Conservation (phyloP, 2,329 filamentous ascomycete genomes). For the Ophiostoma triangulosporum region DNA sequence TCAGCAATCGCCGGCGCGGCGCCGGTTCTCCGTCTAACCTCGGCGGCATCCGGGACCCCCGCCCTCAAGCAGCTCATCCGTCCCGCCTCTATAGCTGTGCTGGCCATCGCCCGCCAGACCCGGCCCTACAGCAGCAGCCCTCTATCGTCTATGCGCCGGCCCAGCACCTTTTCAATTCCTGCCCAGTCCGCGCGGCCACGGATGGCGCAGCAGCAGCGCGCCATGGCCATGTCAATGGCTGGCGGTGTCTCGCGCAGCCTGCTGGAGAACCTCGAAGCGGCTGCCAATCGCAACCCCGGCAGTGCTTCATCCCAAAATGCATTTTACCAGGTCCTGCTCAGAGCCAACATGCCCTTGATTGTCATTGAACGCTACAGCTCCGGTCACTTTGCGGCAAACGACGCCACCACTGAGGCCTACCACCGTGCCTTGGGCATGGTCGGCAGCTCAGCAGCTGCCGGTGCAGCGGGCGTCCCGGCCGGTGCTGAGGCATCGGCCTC, state of each 20-base stretch:
- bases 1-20: neutral
- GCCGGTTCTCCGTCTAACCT: neutral
- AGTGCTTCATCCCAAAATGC: slow-evolving; percentile 83
- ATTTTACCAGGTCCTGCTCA: slow-evolving; percentile 83
- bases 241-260: slow-evolving; percentile 46
- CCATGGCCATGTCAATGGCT: slow-evolving; percentile 15
- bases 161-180: slow-evolving; percentile 4
- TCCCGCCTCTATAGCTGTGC: neutral
- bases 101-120: neutral
- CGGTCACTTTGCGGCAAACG: slow-evolving; percentile 69
- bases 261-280: slow-evolving; percentile 75
- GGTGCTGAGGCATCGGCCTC: slow-evolving; percentile 1
- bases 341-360: slow-evolving; percentile 87
- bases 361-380: slow-evolving; percentile 82
- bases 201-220: slow-evolving; percentile 6
- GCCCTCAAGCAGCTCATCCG: slow-evolving; percentile 4
- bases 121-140: slow-evolving; percentile 9
- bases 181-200: slow-evolving; percentile 4
- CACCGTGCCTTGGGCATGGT: slow-evolving; percentile 51
- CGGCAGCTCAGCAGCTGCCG: slow-evolving; percentile 8
- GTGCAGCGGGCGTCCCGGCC: neutral
- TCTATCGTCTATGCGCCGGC: neutral
- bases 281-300: slow-evolving; percentile 80
- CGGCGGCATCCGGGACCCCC: neutral
- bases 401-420: slow-evolving; percentile 66